Percentiles rank a stretch among this genome's conserved stretches.
Evolutionary conservation across 2,329 filamentous ascomycete species (phyloP).

Genomic region (Elsinoe perseae): DNA sequence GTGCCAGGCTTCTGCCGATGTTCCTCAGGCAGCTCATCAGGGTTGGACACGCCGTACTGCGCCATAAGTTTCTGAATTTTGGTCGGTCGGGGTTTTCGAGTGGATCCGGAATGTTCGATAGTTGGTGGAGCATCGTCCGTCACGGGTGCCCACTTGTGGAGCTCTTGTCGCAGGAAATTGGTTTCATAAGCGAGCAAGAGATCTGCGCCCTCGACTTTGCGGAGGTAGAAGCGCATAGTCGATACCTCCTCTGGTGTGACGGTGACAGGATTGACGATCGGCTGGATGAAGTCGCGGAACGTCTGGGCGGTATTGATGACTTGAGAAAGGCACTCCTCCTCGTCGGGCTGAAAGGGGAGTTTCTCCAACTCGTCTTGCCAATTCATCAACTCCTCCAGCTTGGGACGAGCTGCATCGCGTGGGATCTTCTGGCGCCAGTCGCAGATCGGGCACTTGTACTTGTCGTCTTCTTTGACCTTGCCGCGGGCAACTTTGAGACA

Average conservation of each 20-base stretch:
- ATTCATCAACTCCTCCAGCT: conserved; percentile 76
- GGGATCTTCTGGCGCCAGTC: conserved; percentile 97
- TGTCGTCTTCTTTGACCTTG: conserved; percentile 97
- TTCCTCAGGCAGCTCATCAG: conserved; percentile 79
- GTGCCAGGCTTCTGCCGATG: conserved; percentile 70
- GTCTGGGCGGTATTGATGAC: conserved; percentile 79
- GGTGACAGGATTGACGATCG: conserved; percentile 67
- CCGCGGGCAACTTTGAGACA: conserved; percentile 95
- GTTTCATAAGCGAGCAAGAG: conserved; percentile 86
- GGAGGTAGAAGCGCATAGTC: conserved; percentile 86
- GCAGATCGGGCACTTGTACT: conserved; percentile 96
- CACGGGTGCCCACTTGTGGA: conserved; percentile 91
- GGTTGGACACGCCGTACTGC: conserved; percentile 79
- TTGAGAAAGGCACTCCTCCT: conserved; percentile 75
- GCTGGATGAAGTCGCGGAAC: conserved; percentile 74
- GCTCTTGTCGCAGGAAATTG: conserved; percentile 93
- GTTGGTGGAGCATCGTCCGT: conserved; percentile 79
- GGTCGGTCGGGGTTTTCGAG: conserved; percentile 88
- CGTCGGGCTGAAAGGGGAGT: conserved; percentile 90
- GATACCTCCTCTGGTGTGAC: conserved; percentile 79
- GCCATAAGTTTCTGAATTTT: conserved; percentile 94
- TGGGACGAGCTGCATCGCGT: conserved; percentile 88
- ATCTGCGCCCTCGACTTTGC: conserved; percentile 95
- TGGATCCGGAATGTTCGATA: conserved; percentile 79
- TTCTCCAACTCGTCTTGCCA: conserved; percentile 76